Base-by-base conservation (phyloP, 768 basidiomycete genomes). In the Boletus barrowsii region DNA sequence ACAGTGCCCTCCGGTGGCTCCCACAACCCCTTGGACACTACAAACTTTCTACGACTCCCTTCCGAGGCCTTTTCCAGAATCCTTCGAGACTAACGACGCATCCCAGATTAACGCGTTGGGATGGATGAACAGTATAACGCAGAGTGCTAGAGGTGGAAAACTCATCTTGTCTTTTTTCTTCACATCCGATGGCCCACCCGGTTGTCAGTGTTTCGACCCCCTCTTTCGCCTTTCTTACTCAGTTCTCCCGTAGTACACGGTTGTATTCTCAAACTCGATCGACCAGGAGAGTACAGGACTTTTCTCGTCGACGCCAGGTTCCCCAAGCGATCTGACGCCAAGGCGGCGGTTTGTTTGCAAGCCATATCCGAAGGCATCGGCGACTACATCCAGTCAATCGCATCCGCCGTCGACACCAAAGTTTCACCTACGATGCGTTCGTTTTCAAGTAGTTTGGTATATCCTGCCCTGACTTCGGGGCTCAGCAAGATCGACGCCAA, bases 261-360 rank as follows among this genome's bases (percentile, higher is more conserved):
- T 4, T 84, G 81, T 63, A 67, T 89, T 11, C 73, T 89, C 40
- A 81, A 83, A 26, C 58, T 90, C 6, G 75, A 78, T 40, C 77
- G 80, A 26, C 79, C 80, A 3, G 73, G 70, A 5, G 78, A 81
- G 52, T 78, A 75, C 36, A 75, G 72, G 41, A 81, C 84, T 0
- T 90, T 76, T 58, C 65, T 90, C 6, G 83, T 85, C 29, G 86
- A 88, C n/a, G 73, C 83, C 0, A 73, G 74, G 15, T 88, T 88
- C 58, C 59, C 73, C 3, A 85, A 81, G 60, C 81, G 81, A 4
- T 68, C 71, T 0, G 87, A 89, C 49, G 87, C 87, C n/a, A 87
- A 85, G 66, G 75, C 78, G 0, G 88, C 87, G 0, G 88, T 82
- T 3, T 82, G 79, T 55, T 67, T 90, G 22, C 72, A 82, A 15